Conservation (phyloP, 1,139 yeast genomes). For the Yueomyces sp. region DNA sequence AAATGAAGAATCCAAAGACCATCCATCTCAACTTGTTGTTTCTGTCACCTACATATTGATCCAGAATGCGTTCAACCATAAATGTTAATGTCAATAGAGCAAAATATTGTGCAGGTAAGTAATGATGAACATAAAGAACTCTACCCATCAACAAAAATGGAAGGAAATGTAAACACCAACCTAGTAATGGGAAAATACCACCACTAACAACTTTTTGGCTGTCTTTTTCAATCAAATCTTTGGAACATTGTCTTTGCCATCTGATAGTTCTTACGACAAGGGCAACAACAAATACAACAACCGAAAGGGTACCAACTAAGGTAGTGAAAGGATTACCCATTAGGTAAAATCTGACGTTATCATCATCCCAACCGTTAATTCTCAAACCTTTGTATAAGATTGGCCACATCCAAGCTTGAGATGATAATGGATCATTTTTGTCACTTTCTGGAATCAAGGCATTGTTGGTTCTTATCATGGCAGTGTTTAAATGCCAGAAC, state of each 20-base stretch:
- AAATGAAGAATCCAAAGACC: constrained; percentile 35
- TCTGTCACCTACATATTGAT: constrained; percentile 11
- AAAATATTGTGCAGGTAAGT: constrained; percentile 90
- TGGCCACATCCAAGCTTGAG: constrained; percentile 98
- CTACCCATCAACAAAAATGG: constrained; percentile 94
- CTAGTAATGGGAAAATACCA: constrained; percentile 81
- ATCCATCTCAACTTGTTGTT: constrained; percentile 3
- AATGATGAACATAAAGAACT: constrained; percentile 95
- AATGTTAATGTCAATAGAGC: constrained; percentile 77
- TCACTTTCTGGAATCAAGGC: constrained; percentile 90
- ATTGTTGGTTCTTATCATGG: constrained; percentile 98
- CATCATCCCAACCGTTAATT: constrained; percentile 89
- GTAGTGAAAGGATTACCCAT: constrained; percentile 91
- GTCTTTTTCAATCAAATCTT: constrained; percentile 40
- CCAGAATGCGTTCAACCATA: constrained; percentile 40
- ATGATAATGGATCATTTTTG: constrained; percentile 83
- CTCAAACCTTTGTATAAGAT: constrained; percentile 82
- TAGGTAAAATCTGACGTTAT: constrained; percentile 69
- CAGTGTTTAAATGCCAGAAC: constrained; percentile 84
- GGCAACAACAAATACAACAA: constrained; percentile 46
- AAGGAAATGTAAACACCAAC: constrained; percentile 86
- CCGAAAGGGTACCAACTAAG: constrained; percentile 75
- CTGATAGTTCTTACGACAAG: constrained; percentile 53
- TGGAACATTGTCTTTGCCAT: constrained; percentile 80
- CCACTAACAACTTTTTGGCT: constrained; percentile 50